phyloP scores from a whole-genome alignment of 441 rosid species.

The Bocquillonia castaneifolia region DNA sequence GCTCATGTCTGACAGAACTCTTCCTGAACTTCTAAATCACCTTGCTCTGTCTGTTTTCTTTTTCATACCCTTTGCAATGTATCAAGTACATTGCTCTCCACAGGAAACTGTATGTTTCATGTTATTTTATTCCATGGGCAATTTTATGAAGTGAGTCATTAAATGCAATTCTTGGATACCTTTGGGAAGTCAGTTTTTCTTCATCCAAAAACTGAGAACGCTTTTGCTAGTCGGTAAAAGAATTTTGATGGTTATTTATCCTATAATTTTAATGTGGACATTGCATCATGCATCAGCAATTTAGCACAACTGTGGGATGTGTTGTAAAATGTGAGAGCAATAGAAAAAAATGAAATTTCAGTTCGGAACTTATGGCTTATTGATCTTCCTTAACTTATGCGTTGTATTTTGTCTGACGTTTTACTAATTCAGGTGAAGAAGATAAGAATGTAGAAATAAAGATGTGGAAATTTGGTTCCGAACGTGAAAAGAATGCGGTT shows the following conservation, averaged over 20 bases:
- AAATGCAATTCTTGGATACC: background rate
- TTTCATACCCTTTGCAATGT: background rate
- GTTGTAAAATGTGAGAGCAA: background rate
- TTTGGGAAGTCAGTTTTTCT: background rate
- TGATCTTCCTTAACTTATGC: conserved; percentile 12
- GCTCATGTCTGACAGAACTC: background rate
- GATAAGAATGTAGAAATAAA: conserved; percentile 87
- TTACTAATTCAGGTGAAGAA: conserved; percentile 66
- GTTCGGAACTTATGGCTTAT: conserved; percentile 17
- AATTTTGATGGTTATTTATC: conserved; percentile 9
- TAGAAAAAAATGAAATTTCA: background rate
- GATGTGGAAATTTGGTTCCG: conserved; percentile 65
- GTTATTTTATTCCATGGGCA: background rate
- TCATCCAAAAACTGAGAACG: background rate
- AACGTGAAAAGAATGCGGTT: conserved; percentile 53
- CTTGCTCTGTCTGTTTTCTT: background rate
- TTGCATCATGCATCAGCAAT: conserved; percentile 2
- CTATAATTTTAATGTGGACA: background rate
- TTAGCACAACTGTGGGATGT: background rate
- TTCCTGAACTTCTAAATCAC: background rate
- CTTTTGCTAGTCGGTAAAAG: conserved; percentile 3
- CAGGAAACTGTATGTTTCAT: background rate
- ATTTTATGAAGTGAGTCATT: background rate
- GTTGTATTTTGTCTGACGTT: conserved; percentile 1
- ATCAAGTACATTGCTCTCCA: background rate